phyloP scores from a whole-genome alignment of 73 alveolate species.

The Uronychia binucleata region DNA sequence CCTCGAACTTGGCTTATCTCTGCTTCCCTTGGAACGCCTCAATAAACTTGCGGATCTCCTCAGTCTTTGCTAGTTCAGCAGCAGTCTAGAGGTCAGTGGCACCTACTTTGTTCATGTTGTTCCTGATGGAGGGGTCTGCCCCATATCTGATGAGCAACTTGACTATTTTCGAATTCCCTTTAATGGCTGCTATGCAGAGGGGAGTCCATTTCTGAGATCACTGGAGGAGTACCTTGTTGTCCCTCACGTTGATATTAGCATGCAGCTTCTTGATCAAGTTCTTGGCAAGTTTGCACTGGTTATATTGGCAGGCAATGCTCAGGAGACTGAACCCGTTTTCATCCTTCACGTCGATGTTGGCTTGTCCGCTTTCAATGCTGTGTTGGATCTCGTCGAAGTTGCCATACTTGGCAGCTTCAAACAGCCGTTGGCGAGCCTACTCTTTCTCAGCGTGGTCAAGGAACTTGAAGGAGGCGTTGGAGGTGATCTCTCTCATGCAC shows the following conservation, averaged over 20 bases:
- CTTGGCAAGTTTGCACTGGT: not conserved
- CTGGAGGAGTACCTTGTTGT: conserved; percentile 1
- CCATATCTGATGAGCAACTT: not conserved
- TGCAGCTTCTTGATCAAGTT: not conserved
- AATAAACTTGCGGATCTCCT: not conserved
- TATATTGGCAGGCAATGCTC: not conserved
- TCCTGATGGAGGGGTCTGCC: conserved; percentile 21
- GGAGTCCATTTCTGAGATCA: conserved; percentile 34
- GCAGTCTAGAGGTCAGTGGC: not conserved
- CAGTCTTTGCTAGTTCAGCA: not conserved
- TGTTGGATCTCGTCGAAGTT: not conserved
- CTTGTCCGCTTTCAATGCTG: not conserved
- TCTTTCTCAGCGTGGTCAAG: not conserved
- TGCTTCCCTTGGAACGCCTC: not conserved
- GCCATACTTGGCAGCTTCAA: conserved; percentile 10
- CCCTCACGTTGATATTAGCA: conserved; percentile 15
- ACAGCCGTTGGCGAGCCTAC: not conserved
- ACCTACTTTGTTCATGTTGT: not conserved
- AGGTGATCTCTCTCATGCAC: not conserved
- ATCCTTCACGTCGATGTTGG: conserved; percentile 9
- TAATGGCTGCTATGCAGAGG: conserved; percentile 9
- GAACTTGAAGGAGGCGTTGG: not conserved
- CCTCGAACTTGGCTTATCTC: not conserved
- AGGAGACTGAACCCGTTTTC: conserved; percentile 22
- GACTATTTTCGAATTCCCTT: conserved; percentile 5